Base-by-base conservation (phyloP, 306 rosid genomes). In the Parietaria judaica region DNA sequence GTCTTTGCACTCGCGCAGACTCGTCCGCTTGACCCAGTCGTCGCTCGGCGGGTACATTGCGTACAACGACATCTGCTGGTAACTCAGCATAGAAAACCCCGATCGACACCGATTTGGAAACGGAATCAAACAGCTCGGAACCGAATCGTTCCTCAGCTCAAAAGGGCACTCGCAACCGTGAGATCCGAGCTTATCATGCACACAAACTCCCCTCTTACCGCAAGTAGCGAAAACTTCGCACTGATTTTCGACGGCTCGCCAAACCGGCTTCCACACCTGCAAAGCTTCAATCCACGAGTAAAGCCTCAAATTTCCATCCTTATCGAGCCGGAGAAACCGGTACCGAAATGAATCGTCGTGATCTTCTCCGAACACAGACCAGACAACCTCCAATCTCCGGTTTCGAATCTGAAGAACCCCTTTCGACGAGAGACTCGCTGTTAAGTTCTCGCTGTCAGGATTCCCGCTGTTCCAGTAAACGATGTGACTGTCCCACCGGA, bases 241-340 rank as follows among this genome's bases (percentile, higher is more conserved):
- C 62, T 83, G 96, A 70, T 86, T 85, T 71, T 85, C 83, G 51
- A 85, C 88, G 70, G 95, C 96, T 66, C 79, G 94, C 96, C 96
- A 89, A 46, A 89, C 96, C 9, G 83, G 48, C 68, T 68, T 77
- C 96, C 96, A 89, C 54, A 84, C 61, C 44, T 60, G 71, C 47
- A 76, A 68, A 54, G 71, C 64, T 64, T 83, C 85, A 36, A 15
- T 13, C 96, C 96, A 89, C 2, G 96, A 89, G 69, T 83, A 83
- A 51, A 89, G 70, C 34, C 96, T 75, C 45, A 89, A 80, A 76
- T 89, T 85, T 35, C 96, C 96, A 64, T 89, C 96, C 43, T 72
- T 66, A 60, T 89, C 95, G 39, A 89, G 76, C 85, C 88, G 79
- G 51, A 89, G 88, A 74, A 75, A 85, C 3, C 90, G 80, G 62